Conservation (phyloP, 371 early-diverging fungal genomes). For the Syncephalastrum sp. region DNA sequence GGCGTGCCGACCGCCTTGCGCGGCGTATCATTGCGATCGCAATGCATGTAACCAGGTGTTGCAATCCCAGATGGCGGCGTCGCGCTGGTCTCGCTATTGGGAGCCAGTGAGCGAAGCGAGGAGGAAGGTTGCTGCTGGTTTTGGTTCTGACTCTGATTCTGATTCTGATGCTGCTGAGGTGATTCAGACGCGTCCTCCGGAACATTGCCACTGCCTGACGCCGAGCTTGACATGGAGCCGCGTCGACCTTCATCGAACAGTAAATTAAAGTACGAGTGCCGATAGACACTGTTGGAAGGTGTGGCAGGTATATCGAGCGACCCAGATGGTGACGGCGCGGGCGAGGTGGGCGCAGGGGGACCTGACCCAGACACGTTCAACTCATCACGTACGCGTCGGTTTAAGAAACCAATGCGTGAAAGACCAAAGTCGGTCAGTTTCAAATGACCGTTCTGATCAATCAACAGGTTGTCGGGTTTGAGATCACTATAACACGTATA, state of each 20-base stretch:
- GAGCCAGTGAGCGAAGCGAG: too few species aligned
- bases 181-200: neutral
- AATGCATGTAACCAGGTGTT: conserved; percentile 15
- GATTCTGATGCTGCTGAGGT: neutral
- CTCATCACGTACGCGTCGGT: conserved; percentile 72
- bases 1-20: conserved; percentile 88
- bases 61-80: neutral
- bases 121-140: neutral
- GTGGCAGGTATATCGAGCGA: conserved; percentile 6
- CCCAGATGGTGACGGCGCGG: conserved; percentile 44
- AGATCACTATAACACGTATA: conserved; percentile 61
- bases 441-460: conserved; percentile 88
- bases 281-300: conserved; percentile 20
- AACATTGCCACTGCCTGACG: conserved; percentile 1
- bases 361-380: conserved; percentile 20
- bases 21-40: conserved; percentile 15
- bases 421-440: conserved; percentile 96
- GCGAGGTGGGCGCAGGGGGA: conserved; percentile 31
- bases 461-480: conserved; percentile 90
- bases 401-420: conserved; percentile 84
- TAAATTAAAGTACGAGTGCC: conserved; percentile 44
- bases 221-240: conserved; percentile 26
- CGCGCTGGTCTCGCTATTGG: too few species aligned
- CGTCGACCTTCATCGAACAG: conserved; percentile 43
- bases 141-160: neutral